Evolutionary conservation across 2,329 filamentous ascomycete species (phyloP), one percentile per base, ranked within the genome.

Genomic region (Colletotrichum sp.): DNA sequence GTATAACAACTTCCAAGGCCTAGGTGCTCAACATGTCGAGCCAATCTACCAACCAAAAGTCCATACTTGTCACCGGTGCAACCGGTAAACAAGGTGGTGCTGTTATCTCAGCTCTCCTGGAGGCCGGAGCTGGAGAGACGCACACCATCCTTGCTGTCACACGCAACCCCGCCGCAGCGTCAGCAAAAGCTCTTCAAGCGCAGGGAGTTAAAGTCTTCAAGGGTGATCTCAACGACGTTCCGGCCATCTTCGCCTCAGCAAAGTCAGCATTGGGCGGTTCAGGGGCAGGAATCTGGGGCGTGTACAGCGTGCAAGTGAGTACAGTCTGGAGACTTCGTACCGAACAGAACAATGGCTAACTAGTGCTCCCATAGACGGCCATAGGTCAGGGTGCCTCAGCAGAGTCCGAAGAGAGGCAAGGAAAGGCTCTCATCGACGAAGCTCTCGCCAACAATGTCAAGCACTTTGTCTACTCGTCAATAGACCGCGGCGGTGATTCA

Each of bases 381-480:
- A 69, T 69, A 13, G 67, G 67, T 19, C 13, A 69, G 27, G 67
- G 52, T 8, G 67, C 67, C 3, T 69, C 67, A 1, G 32, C 67
- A 44, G 63, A 62, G 13, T 77, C 78, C n/a, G 86, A 88, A 76
- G 78, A 83, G 8, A 61, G 49, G 1, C 91, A 94, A 82, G 92
- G 92, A 69, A 92, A 88, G 55, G 86, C 83, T 0, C 83, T 94
- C 9, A 86, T 93, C 71, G 89, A 93, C 74, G 89, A 87, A n/a
- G 86, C 90, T 4, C 80, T 93, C 73, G 87, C 88, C 30, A 82
- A 89, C 30, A 86, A 87, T 15, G 90, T 94, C 52, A 85, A 87
- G 75, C 89, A 92, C 80, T 92, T 94, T 78, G 88, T 94, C 61
- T 94, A 93, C 82, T 88, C 87, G 1, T 91, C 88, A 57, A 90